Base-by-base conservation (phyloP, 305 asterid genomes). In the Stenogyne calaminthoides region DNA sequence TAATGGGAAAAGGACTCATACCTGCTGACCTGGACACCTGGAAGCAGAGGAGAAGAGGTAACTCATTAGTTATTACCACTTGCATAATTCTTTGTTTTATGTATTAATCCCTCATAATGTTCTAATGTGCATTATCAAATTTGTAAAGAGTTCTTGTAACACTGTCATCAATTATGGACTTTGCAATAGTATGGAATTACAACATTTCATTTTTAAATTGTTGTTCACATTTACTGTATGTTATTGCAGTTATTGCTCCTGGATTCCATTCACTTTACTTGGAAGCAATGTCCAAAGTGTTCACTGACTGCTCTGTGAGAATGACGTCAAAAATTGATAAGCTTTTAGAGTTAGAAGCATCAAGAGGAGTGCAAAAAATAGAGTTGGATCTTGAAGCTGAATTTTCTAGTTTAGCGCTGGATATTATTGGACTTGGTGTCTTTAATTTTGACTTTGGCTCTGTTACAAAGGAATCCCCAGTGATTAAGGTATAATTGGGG, bases 1-100 rank as follows among this genome's bases (percentile, higher is more conserved):
- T 94, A 72, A 94, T 91, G 97, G 99, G 99, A 49, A 94, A 94
- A 84, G 99, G 97, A 60, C 89, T 94, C 76, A 94, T 94, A 82
- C 99, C 97, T 62, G 99, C 99, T 47, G 99, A 94, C 72, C 89
- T 91, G 29, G 92, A 90, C 75, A 94, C 99, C 61, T 94, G 99
- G 99, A 94, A 91, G 85, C 92, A 80, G 81, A 91, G 99, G 74
- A 85, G 99, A 90, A 87, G 97, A 88, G 97, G 97, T 88, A 72
- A 74, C 79, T 47, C 40, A 9, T 49, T 49, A 16, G 56, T 49
- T 46, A 46, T 67, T 59, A 60, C 59, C 34, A 9, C 47, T 54
- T 75, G 29, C 68, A 74, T 71, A 52, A 36, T 71, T 60, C 60
- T 12, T 42, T 69, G 16, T n/a, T 47, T 49, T 49, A 49, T 6